Conservation (phyloP, 441 rosid species). For the Croton setiger region DNA sequence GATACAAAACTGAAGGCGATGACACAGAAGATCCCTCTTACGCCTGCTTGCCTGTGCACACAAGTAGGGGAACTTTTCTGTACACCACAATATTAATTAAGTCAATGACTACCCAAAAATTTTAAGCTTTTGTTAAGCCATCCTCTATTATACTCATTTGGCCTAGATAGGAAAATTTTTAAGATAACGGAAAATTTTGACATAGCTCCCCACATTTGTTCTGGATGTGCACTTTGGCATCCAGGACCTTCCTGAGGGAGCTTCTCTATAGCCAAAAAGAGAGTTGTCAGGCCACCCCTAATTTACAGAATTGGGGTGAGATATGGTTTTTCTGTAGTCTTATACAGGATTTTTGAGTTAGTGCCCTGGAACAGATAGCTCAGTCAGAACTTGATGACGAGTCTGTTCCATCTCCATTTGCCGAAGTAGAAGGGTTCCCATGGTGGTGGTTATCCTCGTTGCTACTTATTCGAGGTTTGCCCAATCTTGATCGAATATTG, state of each 20-base stretch:
- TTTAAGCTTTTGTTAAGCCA: conserved; percentile 34
- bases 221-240: conserved; percentile 20
- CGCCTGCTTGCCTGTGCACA: conserved; percentile 7
- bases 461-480: conserved; percentile 36
- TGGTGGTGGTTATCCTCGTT: conserved; percentile 34
- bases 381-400: conserved; percentile 39
- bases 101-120: conserved; percentile 34
- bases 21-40: conserved; percentile 23
- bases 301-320: conserved; percentile 47
- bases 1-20: conserved; percentile 37
- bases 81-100: conserved; percentile 18
- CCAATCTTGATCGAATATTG: conserved; percentile 52
- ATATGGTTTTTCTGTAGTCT: conserved; percentile 30
- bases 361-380: conserved; percentile 31
- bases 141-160: conserved; percentile 32
- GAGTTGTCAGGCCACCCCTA: conserved; percentile 45
- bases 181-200: conserved; percentile 33
- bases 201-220: conserved; percentile 32
- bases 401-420: conserved; percentile 41
- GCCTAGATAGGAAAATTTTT: conserved; percentile 25
- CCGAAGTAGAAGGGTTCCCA: conserved; percentile 30
- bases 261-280: conserved; percentile 40
- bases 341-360: conserved; percentile 39
- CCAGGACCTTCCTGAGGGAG: conserved; percentile 24
- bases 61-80: conserved; percentile 25